Base-by-base conservation (phyloP, 306 rosid genomes). In the Oemleria cerasiformis region DNA sequence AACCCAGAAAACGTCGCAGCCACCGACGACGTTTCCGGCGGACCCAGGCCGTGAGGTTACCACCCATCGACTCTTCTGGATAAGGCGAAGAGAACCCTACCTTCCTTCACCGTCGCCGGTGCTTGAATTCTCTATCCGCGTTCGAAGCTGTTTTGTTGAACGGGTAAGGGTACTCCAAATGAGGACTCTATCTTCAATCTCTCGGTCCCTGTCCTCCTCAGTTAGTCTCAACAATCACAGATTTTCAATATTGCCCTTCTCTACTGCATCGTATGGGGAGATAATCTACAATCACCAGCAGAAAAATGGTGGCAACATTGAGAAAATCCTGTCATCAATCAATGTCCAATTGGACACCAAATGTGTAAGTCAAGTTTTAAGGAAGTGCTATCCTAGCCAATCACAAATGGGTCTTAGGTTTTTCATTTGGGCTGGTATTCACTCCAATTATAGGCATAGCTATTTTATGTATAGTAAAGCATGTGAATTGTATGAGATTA, bases 391-490 rank as follows among this genome's bases (percentile, higher is more conserved):
- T 72, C 86, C 83, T 55, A 65, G 74, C 30, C 79, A 82, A 51
- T 70, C 85, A 58, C 84, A 75, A 61, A 70, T 81, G 88, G 96
- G 96, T 73, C 73, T 91, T 23, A 73, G 94, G 67, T 89, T 94
- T 80, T 94, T 94, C 79, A 77, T 91, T 41, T 94, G 97, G 98
- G 96, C 92, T 68, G 98, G 96, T 23, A 82, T 83, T 75, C 96
- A 91, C 77, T 63, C 94, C 63, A 84, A 79, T 62, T 88, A 93
- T 49, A 88, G 88, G 77, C 98, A 91, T 71, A 84, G 85, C 73
- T 59, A 81, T 60, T 86, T 63, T 23, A 86, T 81, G 88, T 94
- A 88, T 20, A 77, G 62, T 13, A 86, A 81, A 70, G 92, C 89
- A 42, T 91, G 90, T 67, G 77, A 80, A 68, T 79, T 90, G 79